A percentile compares a stretch with the other conserved stretches of the same genome.
phyloP scores from a whole-genome alignment of 2,329 filamentous ascomycete genomes.

The Xylariomycetidae sp. region DNA sequence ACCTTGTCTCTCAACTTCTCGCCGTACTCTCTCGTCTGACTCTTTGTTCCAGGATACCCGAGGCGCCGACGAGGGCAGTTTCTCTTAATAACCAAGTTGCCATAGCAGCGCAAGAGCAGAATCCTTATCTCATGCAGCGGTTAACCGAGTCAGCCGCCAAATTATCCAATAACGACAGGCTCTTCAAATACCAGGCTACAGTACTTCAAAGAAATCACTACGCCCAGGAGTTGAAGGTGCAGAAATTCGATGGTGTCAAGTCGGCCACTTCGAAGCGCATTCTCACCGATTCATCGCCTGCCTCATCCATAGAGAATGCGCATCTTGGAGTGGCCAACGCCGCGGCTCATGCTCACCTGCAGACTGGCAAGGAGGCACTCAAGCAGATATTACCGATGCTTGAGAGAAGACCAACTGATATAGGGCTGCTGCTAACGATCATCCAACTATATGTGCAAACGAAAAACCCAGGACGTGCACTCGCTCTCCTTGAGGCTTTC shows the following conservation, averaged over 20 bases:
- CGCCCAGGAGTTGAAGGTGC: conserved; percentile 59
- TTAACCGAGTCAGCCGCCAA: conserved; percentile 51
- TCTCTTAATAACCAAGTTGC: conserved; percentile 59
- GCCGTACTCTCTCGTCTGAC: conserved; percentile 7
- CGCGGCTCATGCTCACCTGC: conserved; percentile 64
- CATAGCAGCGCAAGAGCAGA: conserved; percentile 39
- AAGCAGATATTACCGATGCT: conserved; percentile 65
- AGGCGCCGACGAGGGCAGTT: conserved; percentile 62
- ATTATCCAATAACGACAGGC: conserved; percentile 53
- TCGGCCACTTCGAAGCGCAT: conserved; percentile 41
- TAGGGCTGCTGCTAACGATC: conserved; percentile 75
- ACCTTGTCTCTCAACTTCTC: conserved; percentile 2
- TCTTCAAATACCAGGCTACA: conserved; percentile 67
- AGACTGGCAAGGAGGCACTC: conserved; percentile 61
- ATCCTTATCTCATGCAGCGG: conserved; percentile 66
- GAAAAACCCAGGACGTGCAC: conserved; percentile 68
- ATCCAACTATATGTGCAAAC: conserved; percentile 75
- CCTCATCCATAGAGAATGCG: conserved; percentile 29
- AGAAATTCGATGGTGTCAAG: conserved; percentile 62
- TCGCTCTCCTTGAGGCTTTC: conserved; percentile 71
- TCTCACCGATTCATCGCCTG: conserved; percentile 21
- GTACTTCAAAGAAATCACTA: conserved; percentile 59
- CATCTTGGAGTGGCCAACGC: conserved; percentile 54
- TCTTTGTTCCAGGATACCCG: conserved; percentile 49
- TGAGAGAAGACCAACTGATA: conserved; percentile 70